phyloP scores from a whole-genome alignment of 2,329 filamentous ascomycete genomes.

The Scopulariopsis brevicaulis region DNA sequence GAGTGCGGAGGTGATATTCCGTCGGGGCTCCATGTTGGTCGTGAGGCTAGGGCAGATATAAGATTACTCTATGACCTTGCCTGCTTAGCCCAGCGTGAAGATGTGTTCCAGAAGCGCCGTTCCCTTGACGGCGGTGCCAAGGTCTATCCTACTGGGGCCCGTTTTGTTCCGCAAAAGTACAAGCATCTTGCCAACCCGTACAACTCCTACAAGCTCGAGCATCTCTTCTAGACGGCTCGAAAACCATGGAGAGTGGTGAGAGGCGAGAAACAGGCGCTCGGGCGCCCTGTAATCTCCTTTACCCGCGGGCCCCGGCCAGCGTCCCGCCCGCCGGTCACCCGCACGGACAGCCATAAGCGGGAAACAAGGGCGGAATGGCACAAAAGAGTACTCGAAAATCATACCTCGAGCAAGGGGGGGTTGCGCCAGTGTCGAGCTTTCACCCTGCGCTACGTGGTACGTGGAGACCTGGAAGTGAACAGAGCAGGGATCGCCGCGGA shows the following conservation, averaged over 20 bases:
- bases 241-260: neutral
- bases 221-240: neutral
- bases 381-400: neutral
- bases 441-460: too few species aligned
- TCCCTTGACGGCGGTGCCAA: too few species aligned
- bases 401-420: neutral
- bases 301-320: neutral
- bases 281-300: constrained; percentile 4
- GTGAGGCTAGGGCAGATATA: neutral
- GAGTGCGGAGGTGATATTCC: neutral
- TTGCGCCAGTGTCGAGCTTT: too few species aligned
- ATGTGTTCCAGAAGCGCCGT: too few species aligned
- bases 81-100: too few species aligned
- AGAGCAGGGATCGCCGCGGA: too few species aligned
- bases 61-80: too few species aligned
- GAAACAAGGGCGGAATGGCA: neutral
- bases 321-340: neutral
- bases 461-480: too few species aligned
- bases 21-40: neutral
- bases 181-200: too few species aligned
- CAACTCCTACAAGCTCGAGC: neutral
- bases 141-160: too few species aligned
- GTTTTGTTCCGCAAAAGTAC: too few species aligned
- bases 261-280: neutral
- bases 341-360: neutral